Conservation (phyloP, 1,284 basidiomycete genomes). For the Sporisorium iseilematis-ciliati region DNA sequence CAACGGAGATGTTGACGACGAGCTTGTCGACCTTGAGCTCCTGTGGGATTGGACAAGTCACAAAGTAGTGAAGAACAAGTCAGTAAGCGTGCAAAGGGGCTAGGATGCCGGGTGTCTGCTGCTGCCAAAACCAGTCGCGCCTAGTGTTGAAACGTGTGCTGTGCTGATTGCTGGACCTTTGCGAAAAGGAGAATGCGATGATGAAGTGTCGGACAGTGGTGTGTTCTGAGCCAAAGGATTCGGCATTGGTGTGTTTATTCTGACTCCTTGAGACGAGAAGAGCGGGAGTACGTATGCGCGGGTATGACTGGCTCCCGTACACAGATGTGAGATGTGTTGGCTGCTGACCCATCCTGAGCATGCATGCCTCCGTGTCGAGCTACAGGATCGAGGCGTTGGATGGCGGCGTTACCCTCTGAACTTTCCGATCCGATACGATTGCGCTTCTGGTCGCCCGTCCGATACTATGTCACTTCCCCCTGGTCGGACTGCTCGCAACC, state of each 20-base stretch:
- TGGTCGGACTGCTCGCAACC: too few species aligned
- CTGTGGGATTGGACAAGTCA: conserved; percentile 67
- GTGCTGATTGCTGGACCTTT: neutral
- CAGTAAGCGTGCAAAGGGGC: conserved; percentile 3
- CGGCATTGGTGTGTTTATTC: neutral
- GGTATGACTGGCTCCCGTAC: too few species aligned
- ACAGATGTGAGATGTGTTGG: too few species aligned
- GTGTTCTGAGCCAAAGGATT: neutral
- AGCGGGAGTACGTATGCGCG: too few species aligned
- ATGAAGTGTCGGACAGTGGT: neutral
- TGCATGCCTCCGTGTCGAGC: too few species aligned
- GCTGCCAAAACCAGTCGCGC: neutral
- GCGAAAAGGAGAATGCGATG: neutral
- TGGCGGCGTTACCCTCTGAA: too few species aligned
- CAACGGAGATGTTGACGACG: conserved; percentile 99
- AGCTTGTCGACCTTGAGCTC: conserved; percentile 98
- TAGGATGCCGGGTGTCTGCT: neutral
- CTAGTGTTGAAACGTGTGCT: conserved; percentile 5
- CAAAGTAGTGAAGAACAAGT: neutral
- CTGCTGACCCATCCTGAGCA: too few species aligned
- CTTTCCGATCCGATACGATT: too few species aligned
- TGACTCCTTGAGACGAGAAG: neutral
- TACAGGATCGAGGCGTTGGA: too few species aligned
- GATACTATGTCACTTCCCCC: too few species aligned
- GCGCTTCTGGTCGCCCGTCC: too few species aligned